Evolutionary conservation across 176 grass and related monocot genomes (phyloP).

Genomic region (Echinochloa phyllopogon): DNA sequence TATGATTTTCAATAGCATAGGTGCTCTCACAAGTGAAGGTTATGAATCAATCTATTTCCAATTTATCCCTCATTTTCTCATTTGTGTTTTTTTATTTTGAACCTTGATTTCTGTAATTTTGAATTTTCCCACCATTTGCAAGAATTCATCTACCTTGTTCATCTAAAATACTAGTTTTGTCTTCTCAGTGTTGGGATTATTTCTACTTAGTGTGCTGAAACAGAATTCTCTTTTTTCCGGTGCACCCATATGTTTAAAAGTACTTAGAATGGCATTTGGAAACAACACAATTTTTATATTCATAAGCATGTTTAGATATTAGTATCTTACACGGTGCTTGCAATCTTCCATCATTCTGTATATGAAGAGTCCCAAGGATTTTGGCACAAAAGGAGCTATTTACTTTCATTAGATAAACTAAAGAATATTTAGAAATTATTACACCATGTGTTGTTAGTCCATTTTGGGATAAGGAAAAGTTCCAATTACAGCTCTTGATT

Average conservation of each 20-base stretch:
- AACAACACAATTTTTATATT: not conserved
- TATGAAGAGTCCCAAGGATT: constrained; percentile 2
- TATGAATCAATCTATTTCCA: not conserved
- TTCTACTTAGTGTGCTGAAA: not conserved
- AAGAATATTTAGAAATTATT: not conserved
- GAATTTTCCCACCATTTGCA: not conserved
- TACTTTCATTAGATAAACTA: not conserved
- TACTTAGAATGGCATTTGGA: not conserved
- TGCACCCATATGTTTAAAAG: not conserved
- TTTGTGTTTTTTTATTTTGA: constrained; percentile 7
- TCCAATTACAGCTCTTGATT: not conserved
- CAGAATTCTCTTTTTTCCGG: not conserved
- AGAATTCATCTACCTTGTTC: not conserved
- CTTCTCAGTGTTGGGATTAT: not conserved
- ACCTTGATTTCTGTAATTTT: constrained; percentile 23
- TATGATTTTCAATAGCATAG: not conserved
- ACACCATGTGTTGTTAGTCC: not conserved
- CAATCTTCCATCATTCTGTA: not conserved
- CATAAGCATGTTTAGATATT: not conserved
- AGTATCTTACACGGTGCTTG: not conserved
- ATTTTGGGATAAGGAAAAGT: not conserved
- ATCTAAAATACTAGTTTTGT: not conserved
- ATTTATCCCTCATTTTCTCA: not conserved
- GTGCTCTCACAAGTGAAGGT: not conserved
- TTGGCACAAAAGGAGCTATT: not conserved